A percentile compares a stretch with the other conserved stretches of the same genome.
phyloP scores from a whole-genome alignment of 192 early-diverging fungal genomes.

The Backusella tuberculispora region DNA sequence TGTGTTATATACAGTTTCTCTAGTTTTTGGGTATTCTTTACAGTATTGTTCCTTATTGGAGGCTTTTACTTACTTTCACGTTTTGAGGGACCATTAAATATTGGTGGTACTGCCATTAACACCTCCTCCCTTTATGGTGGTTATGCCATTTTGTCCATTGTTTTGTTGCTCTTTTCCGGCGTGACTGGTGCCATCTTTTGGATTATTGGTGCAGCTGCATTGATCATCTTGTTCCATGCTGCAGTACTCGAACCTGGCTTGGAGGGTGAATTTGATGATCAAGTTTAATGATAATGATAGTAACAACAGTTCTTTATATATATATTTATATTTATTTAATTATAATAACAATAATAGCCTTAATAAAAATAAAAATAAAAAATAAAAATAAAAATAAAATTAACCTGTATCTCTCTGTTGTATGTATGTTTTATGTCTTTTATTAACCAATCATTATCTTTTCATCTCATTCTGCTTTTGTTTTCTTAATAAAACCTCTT shows the following conservation, averaged over 20 bases:
- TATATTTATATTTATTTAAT: constrained; percentile 9
- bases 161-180: constrained; percentile 57
- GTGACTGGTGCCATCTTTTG: constrained; percentile 60
- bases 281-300: constrained; percentile 4
- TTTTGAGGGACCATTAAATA: constrained; percentile 44
- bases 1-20: constrained; percentile 44
- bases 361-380: neutral
- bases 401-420: no score
- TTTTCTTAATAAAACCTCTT: neutral
- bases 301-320: neutral
- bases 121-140: constrained; percentile 48
- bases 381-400: neutral
- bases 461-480: neutral
- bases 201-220: constrained; percentile 63
- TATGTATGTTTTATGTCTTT: neutral
- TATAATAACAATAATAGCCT: neutral
- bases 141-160: constrained; percentile 48
- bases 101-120: constrained; percentile 42
- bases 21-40: constrained; percentile 52
- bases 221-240: constrained; percentile 60
- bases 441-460: neutral
- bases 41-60: constrained; percentile 51
- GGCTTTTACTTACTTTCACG: constrained; percentile 55
- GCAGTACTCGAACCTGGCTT: constrained; percentile 58
- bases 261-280: constrained; percentile 51